Conservation (phyloP, 73 alveolate genomes). For the Symbiodinium natans region DNA sequence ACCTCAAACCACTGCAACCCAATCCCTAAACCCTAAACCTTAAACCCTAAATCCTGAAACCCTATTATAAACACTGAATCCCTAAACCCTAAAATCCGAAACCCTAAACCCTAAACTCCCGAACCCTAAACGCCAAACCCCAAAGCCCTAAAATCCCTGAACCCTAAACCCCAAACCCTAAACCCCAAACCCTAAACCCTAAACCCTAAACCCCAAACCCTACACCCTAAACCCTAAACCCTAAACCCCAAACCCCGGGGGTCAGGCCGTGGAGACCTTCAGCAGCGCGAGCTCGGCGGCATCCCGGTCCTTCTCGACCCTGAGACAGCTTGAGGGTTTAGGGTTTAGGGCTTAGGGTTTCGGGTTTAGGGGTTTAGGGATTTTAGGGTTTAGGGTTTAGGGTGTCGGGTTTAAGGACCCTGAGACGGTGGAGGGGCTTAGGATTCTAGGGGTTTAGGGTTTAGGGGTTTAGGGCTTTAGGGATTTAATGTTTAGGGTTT, state of each 20-base stretch:
- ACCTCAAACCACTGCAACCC: too few species aligned
- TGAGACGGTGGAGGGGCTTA: too few species aligned
- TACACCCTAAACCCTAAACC: too few species aligned
- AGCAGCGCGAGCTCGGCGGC: constrained; percentile 63
- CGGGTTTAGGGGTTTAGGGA: too few species aligned
- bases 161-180: too few species aligned
- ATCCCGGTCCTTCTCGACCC: constrained; percentile 57
- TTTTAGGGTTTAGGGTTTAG: neutral
- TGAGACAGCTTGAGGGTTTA: neutral
- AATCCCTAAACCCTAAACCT: too few species aligned
- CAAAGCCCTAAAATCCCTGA: too few species aligned
- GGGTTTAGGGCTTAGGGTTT: neutral
- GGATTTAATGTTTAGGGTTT: too few species aligned
- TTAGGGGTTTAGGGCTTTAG: too few species aligned
- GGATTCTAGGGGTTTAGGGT: neutral
- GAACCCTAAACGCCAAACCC: neutral
- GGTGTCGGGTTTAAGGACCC: neutral
- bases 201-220: too few species aligned
- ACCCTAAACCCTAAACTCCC: neutral
- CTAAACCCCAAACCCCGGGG: neutral
- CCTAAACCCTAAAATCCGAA: neutral
- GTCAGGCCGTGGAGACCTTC: constrained; percentile 17
- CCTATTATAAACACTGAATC: neutral
- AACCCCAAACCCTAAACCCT: too few species aligned
- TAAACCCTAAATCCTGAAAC: too few species aligned